These are phyloP conservation scores for Lachnellula occidentalis DNA, from an alignment of 2,329 filamentous ascomycete species.

Conservation along the genomic window DNA sequence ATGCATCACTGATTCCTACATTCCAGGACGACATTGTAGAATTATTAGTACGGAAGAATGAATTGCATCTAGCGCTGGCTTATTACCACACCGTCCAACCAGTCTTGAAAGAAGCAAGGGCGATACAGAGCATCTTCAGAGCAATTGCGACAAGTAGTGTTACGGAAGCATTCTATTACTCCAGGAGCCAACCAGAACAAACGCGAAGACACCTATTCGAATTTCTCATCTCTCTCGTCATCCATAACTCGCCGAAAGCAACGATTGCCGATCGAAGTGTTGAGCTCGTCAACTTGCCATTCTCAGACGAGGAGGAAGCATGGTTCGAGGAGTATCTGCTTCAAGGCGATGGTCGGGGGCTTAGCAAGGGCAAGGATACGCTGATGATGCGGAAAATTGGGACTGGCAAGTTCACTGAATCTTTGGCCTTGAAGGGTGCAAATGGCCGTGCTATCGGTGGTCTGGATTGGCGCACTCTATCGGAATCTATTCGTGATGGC, in stretches of 20 bases:
- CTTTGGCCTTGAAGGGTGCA: conserved; percentile 38
- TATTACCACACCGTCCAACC: conserved; percentile 76
- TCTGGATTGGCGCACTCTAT: conserved; percentile 27
- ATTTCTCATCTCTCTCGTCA: conserved; percentile 55
- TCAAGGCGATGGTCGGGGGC: conserved; percentile 56
- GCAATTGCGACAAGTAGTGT: conserved; percentile 63
- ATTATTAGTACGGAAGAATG: conserved; percentile 57
- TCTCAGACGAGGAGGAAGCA: conserved; percentile 63
- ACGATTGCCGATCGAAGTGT: conserved; percentile 51
- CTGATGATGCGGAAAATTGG: conserved; percentile 69
- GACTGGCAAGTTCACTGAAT: conserved; percentile 52
- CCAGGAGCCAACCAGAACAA: conserved; percentile 56
- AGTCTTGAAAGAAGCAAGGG: conserved; percentile 56
- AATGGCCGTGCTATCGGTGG: conserved; percentile 22
- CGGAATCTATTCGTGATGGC: conserved; percentile 5
- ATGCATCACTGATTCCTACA: conserved; percentile 73
- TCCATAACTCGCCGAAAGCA: conserved; percentile 37
- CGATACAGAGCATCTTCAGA: conserved; percentile 62
- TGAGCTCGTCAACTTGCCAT: conserved; percentile 67
- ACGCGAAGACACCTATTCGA: conserved; percentile 62
- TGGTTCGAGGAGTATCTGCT: conserved; percentile 70
- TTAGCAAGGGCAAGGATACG: conserved; percentile 65
- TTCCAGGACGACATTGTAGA: conserved; percentile 79
- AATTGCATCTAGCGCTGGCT: conserved; percentile 63
- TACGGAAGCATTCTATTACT: conserved; percentile 69